Evolutionary conservation across 768 basidiomycete genomes (phyloP).

Genomic region (Podaxis sp.): DNA sequence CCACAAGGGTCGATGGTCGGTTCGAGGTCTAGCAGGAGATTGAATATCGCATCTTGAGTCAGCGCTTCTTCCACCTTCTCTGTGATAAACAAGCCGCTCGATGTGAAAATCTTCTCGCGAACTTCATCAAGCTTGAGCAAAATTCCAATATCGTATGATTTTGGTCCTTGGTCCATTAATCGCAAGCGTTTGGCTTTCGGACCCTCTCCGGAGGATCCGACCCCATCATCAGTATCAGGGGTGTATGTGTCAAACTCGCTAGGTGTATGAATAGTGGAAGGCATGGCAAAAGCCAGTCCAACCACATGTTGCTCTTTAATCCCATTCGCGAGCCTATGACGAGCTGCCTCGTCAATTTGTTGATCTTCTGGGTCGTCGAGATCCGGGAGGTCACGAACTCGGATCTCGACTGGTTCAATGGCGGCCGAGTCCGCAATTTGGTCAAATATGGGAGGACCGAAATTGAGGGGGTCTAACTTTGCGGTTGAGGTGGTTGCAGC

Average conservation of each 20-base stretch:
- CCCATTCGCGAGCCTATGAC: constrained; percentile 1
- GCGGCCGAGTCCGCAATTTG: background rate
- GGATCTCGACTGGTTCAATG: background rate
- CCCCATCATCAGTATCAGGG: background rate
- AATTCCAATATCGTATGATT: constrained; percentile 9
- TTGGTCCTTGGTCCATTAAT: background rate
- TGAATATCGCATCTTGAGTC: constrained; percentile 3
- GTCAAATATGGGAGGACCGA: background rate
- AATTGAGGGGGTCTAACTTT: background rate
- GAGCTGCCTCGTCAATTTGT: background rate
- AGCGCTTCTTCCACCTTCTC: background rate
- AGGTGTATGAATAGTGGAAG: background rate
- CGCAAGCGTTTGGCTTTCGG: background rate
- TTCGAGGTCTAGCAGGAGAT: constrained; percentile 9
- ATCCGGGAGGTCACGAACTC: background rate
- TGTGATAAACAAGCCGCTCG: background rate
- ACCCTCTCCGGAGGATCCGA: background rate
- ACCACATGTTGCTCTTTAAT: constrained; percentile 1
- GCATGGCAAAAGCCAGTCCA: constrained; percentile 8
- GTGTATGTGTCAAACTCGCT: background rate
- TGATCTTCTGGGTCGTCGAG: constrained; percentile 1
- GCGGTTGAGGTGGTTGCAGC: background rate
- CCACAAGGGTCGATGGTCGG: background rate
- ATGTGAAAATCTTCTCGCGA: background rate
- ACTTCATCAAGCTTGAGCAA: background rate